Evolutionary conservation across 805 yeast genomes (phyloP), one percentile per base, ranked within the genome.

Genomic region (Danielia reshetovae): DNA sequence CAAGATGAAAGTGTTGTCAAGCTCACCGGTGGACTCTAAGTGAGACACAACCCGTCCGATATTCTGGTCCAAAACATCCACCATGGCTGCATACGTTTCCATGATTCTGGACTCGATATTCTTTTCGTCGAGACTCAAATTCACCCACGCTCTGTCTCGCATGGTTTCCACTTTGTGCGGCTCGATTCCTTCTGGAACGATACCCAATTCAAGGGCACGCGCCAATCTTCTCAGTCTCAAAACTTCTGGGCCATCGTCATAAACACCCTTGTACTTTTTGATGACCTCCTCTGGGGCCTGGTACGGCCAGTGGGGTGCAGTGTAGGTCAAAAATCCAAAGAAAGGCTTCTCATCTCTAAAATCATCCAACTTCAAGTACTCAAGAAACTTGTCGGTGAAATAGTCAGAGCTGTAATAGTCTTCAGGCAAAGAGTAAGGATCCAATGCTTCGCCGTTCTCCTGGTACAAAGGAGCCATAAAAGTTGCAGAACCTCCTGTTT

Each of bases 291-390:
- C 52, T 5, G 80, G 80, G 1, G 82, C 82, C 52, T 77, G 82
- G 46, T 68, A 65, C 8, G 83, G 83, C 82, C 83, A 77, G 48
- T 77, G 82, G 3, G 82, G 83, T 1, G 83, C 82, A 4, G 81
- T 75, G 45, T 73, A 76, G 5, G 81, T 77, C 37, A 77, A 55
- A 16, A 62, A 53, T 3, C 77, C 75, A 37, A 75, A 72, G 41
- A 73, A 77, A 7, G 82, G 82, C 45, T 71, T 57, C n/a, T 58
- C 72, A 4, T 47, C 45, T 31, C 74, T 54, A 4, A 42, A 35
- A 10, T 51, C 43, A 18, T 46, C 40, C 7, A 50, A 43, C 30
- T 54, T 46, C 35, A 70, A 48, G 27, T 54, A 65, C 18, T 64
- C 68, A 26, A 74, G 39, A 9, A 62, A 65, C 40, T 62, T 68